Evolutionary conservation across 208 protist species (phyloP).

Genomic region (Balamuthia mandrillaris): DNA sequence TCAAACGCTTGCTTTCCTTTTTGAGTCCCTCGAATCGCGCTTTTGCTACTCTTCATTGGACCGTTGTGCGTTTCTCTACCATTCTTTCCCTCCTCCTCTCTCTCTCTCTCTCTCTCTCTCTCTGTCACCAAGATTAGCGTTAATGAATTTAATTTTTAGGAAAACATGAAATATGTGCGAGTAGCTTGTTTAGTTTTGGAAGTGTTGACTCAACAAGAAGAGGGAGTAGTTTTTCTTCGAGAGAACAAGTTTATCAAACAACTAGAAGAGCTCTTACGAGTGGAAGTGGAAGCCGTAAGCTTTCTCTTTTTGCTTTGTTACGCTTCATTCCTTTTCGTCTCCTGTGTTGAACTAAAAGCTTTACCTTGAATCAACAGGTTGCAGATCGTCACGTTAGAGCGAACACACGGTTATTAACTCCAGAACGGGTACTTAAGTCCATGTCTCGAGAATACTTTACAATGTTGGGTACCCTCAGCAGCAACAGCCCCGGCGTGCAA

Average conservation of each 20-base stretch:
- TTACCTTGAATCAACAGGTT: no score
- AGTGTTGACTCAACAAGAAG: constrained; percentile 37
- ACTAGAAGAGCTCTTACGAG: constrained; percentile 40
- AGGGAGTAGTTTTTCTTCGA: constrained; percentile 40
- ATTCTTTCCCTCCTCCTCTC: no score
- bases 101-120: no score
- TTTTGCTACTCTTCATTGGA: constrained; percentile 40
- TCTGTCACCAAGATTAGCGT: no score
- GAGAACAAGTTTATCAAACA: constrained; percentile 40
- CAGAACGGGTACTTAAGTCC: constrained; percentile 38
- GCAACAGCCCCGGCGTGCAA: no score
- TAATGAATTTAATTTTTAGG: not conserved
- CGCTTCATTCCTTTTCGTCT: no score
- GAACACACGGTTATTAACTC: not conserved
- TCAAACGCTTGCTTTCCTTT: constrained; percentile 55
- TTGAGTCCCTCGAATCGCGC: constrained; percentile 32
- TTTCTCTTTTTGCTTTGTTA: not conserved
- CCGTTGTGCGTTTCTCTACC: not conserved
- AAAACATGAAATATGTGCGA: constrained; percentile 42
- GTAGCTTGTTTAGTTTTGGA: constrained; percentile 36
- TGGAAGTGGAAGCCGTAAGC: not conserved
- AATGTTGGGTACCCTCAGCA: constrained; percentile 42
- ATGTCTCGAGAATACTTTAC: constrained; percentile 59
- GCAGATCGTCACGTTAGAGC: not conserved
- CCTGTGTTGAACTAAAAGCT: no score